Base-by-base conservation (phyloP, 2,329 filamentous ascomycete species). In the Fusarium pininemorale region DNA sequence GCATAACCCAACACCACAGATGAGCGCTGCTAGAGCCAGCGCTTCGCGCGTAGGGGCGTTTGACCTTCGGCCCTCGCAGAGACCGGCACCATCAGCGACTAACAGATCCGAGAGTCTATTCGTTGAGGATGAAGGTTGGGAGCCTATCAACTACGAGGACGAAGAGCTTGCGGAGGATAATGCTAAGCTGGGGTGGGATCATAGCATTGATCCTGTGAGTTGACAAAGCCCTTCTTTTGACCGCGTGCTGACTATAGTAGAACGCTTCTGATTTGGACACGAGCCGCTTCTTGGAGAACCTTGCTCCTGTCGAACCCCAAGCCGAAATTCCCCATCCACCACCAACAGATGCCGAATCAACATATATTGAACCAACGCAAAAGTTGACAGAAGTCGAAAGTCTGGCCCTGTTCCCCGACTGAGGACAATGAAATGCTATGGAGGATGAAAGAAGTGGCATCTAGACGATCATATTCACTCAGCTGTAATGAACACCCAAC, bases 111-210 rank as follows among this genome's bases (percentile, higher is more conserved):
- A 94, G 61, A 91, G 91, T 57, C 84, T 95, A 10, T 95, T 95
- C 77, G 87, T 95, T n/a, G 90, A 94, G 37, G 92, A 94, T 30
- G 92, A 94, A 70, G 86, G 88, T 50, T 96, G 93, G 93, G 92
- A 94, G 73, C 93, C 93, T 5, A 86, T 92, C 5, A 87, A 80
- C 51, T 83, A 88, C 35, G 85, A 87, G 7, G 90, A 89, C 28
- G 90, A 91, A 37, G 88, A 91, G 39, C 59, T 70, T 18, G 89
- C 90, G 12, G 91, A 91, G 37, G 89, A 90, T 61, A 88, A 90
- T 72, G 90, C 91, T 56, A 90, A 91, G 75, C 83, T 95, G 50
- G 91, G 91, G 42, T 96, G 93, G 93, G 92, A 95, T 81, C 87
- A 91, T 58, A 92, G 89, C 78, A 89, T 87, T 42, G 87, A 92